Conservation (phyloP, 352 stramenopile genomes). For the Ophiocytium majus region DNA sequence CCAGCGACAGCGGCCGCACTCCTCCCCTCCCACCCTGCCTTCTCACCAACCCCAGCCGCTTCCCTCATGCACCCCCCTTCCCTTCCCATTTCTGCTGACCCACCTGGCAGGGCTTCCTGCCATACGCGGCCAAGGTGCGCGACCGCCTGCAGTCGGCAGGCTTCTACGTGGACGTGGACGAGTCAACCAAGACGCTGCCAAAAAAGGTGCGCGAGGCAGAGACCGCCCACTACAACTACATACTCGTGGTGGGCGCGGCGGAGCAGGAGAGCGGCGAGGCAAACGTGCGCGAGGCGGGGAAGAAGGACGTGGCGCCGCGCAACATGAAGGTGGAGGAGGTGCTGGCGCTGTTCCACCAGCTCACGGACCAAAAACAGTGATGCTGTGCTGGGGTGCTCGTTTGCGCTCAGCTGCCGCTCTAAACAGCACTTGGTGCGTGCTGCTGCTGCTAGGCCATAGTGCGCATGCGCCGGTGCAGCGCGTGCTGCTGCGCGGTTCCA, state of each 20-base stretch:
- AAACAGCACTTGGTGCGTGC: too few species aligned
- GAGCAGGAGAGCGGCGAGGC: constrained; percentile 63
- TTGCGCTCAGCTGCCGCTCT: too few species aligned
- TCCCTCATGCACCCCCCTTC: too few species aligned
- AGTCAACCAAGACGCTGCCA: constrained; percentile 90
- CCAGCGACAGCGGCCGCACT: too few species aligned
- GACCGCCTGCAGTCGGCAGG: constrained; percentile 69
- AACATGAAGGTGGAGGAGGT: constrained; percentile 28
- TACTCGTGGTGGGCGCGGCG: constrained; percentile 89
- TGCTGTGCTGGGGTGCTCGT: too few species aligned
- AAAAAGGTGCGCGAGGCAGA: constrained; percentile 97
- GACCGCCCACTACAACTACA: constrained; percentile 97
- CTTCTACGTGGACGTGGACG: constrained; percentile 93
- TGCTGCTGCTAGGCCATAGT: too few species aligned
- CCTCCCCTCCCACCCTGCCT: too few species aligned
- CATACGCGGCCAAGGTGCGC: constrained; percentile 6
- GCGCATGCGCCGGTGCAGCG: too few species aligned
- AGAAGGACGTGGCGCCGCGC: constrained; percentile 7
- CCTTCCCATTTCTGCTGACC: too few species aligned
- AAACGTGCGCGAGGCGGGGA: constrained; percentile 25
- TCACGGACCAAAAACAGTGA: background rate
- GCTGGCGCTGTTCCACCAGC: background rate
- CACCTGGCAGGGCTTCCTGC: constrained; percentile 16
- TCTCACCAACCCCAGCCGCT: too few species aligned
- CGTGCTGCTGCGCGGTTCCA: too few species aligned